Percentiles rank a stretch among this genome's conserved stretches.
Evolutionary conservation across 805 yeast genomes (phyloP).

Genomic region (Saccharomycopsis sp.): DNA sequence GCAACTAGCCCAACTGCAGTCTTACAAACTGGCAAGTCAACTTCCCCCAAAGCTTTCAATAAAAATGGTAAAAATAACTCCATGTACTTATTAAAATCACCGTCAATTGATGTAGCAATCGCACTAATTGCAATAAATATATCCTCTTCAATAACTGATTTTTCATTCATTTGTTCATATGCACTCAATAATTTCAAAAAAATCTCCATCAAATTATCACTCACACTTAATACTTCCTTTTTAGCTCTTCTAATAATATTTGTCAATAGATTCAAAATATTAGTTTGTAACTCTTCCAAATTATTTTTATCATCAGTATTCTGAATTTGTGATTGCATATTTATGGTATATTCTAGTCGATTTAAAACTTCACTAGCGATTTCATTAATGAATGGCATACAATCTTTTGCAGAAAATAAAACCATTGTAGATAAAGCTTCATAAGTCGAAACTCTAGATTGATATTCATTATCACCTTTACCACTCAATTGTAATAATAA

Average conservation of each 20-base stretch:
- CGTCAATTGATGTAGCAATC: conserved; percentile 73
- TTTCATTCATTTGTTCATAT: conserved; percentile 40
- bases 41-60: conserved; percentile 69
- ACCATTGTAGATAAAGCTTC: conserved; percentile 86
- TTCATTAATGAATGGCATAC: conserved; percentile 58
- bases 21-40: conserved; percentile 74
- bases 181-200: conserved; percentile 63
- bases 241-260: conserved; percentile 80
- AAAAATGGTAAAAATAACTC: conserved; percentile 78
- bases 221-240: conserved; percentile 51
- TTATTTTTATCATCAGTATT: conserved; percentile 66
- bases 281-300: conserved; percentile 84
- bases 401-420: conserved; percentile 62
- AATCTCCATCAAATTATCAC: conserved; percentile 81
- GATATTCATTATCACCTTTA: conserved; percentile 73
- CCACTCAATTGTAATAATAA: conserved; percentile 62
- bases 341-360: conserved; percentile 65
- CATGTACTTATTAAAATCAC: conserved; percentile 67
- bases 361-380: conserved; percentile 69
- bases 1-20: conserved; percentile 95
- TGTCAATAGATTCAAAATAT: conserved; percentile 66
- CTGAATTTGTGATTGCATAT: conserved; percentile 46
- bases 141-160: conserved; percentile 87
- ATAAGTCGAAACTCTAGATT: conserved; percentile 92
- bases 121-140: conserved; percentile 88